phyloP scores from a whole-genome alignment of 805 yeast species.

The Barnettozyma sucrosica region DNA sequence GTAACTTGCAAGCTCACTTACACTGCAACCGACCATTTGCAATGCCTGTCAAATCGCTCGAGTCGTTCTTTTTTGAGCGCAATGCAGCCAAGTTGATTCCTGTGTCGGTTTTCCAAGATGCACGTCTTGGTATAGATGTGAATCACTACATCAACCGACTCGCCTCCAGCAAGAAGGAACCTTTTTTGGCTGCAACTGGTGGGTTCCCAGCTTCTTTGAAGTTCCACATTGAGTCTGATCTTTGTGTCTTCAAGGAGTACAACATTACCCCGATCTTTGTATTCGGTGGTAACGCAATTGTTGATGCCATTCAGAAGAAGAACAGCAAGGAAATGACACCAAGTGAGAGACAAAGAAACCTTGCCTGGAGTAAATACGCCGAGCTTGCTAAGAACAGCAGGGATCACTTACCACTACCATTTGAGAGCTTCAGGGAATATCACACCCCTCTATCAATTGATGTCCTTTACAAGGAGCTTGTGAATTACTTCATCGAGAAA shows the following conservation, averaged over 20 bases:
- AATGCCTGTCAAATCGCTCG: constrained; percentile 48
- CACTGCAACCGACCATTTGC: background rate
- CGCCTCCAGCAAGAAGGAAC: constrained; percentile 57
- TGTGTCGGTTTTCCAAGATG: constrained; percentile 55
- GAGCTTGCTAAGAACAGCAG: constrained; percentile 13
- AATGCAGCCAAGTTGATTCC: constrained; percentile 56
- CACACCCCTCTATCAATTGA: constrained; percentile 43
- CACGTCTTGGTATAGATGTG: constrained; percentile 79
- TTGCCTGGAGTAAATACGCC: constrained; percentile 38
- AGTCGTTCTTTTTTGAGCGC: constrained; percentile 62
- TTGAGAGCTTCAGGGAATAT: constrained; percentile 47
- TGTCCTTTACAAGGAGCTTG: constrained; percentile 49
- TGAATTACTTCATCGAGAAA: constrained; percentile 48
- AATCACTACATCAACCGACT: constrained; percentile 68
- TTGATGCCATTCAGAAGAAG: constrained; percentile 31
- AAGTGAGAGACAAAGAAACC: constrained; percentile 35
- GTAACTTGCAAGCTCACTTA: background rate
- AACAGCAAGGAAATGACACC: constrained; percentile 30
- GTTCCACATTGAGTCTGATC: constrained; percentile 52
- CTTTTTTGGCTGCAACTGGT: constrained; percentile 69
- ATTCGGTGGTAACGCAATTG: constrained; percentile 56
- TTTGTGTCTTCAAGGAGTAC: constrained; percentile 51
- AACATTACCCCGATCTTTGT: constrained; percentile 77
- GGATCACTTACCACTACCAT: constrained; percentile 27
- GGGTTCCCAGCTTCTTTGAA: constrained; percentile 68